A percentile compares a stretch with the other conserved stretches of the same genome.
Evolutionary conservation across 2,329 filamentous ascomycete genomes (phyloP).

Genomic region (Pseudocercospora ulei): DNA sequence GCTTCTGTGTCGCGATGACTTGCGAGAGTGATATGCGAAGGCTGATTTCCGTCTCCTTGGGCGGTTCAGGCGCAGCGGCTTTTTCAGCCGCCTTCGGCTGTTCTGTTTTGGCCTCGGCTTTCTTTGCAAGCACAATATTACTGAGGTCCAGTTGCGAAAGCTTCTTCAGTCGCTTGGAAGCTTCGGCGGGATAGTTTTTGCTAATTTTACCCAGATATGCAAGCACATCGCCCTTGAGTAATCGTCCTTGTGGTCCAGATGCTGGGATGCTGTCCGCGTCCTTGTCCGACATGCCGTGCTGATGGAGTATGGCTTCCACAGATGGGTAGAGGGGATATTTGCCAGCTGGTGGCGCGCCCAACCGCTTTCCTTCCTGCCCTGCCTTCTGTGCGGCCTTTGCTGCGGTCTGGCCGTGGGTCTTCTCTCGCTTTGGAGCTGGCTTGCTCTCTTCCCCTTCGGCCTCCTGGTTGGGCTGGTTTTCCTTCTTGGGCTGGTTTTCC

Average conservation of each 20-base stretch:
- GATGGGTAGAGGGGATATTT: slow-evolving; percentile 71
- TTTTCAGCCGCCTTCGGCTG: slow-evolving; percentile 42
- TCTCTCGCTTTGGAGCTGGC: slow-evolving; percentile 9
- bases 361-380: slow-evolving; percentile 20
- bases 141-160: slow-evolving; percentile 80
- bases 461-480: slow-evolving; percentile 10
- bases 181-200: slow-evolving; percentile 58
- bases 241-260: slow-evolving; percentile 74
- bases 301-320: slow-evolving; percentile 68
- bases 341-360: slow-evolving; percentile 50
- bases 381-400: slow-evolving; percentile 11
- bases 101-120: slow-evolving; percentile 31
- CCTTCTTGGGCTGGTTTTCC: slow-evolving; percentile 15
- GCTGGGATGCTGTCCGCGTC: slow-evolving; percentile 74
- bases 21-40: slow-evolving; percentile 68
- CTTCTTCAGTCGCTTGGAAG: slow-evolving; percentile 62
- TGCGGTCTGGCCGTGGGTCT: slow-evolving; percentile 11
- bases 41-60: slow-evolving; percentile 51
- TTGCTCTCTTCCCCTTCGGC: slow-evolving; percentile 16
- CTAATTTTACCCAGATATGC: slow-evolving; percentile 75
- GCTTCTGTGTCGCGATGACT: slow-evolving; percentile 70
- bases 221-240: slow-evolving; percentile 91
- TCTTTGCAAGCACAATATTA: slow-evolving; percentile 72
- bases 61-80: slow-evolving; percentile 37
- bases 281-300: slow-evolving; percentile 64